Percentiles rank a stretch among this genome's conserved stretches.
Evolutionary conservation across 129 eudicot species (phyloP).

Genomic region (Dittrichia graveolens): DNA sequence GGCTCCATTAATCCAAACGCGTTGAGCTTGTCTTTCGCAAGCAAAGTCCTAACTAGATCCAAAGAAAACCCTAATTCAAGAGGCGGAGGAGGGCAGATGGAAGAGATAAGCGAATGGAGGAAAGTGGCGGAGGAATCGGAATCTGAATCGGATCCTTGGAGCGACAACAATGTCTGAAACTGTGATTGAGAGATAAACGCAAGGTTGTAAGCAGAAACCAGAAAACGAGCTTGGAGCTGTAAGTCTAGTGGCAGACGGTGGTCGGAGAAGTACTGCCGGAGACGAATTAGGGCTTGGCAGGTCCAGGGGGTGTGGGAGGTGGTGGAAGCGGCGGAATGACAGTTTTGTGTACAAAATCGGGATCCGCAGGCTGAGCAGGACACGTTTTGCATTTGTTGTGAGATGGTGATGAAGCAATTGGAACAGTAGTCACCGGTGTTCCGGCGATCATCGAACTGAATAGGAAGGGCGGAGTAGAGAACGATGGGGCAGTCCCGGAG

Average conservation of each 20-base stretch:
- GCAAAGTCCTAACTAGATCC: constrained; percentile 54
- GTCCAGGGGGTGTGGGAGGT: constrained; percentile 73
- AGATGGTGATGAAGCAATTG: constrained; percentile 57
- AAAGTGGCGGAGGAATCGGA: constrained; percentile 24
- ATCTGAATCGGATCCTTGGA: constrained; percentile 56
- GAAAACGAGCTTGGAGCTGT: constrained; percentile 71
- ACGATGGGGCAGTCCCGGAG: constrained; percentile 77
- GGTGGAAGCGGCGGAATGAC: constrained; percentile 54
- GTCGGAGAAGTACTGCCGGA: constrained; percentile 39
- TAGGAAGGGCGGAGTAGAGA: constrained; percentile 62
- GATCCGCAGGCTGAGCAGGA: constrained; percentile 61
- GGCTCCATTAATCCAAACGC: constrained; percentile 96
- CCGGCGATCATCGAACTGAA: constrained; percentile 28
- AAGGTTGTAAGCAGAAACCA: constrained; percentile 71
- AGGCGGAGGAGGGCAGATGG: constrained; percentile 29
- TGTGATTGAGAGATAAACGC: constrained; percentile 45
- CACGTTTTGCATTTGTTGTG: not conserved
- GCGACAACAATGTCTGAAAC: constrained; percentile 56
- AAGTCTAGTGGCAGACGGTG: constrained; percentile 32
- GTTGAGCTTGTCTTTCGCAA: constrained; percentile 78
- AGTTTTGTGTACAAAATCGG: constrained; percentile 53
- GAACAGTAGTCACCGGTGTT: constrained; percentile 55
- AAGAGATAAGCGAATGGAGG: constrained; percentile 50
- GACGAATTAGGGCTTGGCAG: constrained; percentile 56
- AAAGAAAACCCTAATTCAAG: constrained; percentile 38